phyloP scores from a whole-genome alignment of 495 filamentous ascomycete species.

The Penicillium mononematosum region DNA sequence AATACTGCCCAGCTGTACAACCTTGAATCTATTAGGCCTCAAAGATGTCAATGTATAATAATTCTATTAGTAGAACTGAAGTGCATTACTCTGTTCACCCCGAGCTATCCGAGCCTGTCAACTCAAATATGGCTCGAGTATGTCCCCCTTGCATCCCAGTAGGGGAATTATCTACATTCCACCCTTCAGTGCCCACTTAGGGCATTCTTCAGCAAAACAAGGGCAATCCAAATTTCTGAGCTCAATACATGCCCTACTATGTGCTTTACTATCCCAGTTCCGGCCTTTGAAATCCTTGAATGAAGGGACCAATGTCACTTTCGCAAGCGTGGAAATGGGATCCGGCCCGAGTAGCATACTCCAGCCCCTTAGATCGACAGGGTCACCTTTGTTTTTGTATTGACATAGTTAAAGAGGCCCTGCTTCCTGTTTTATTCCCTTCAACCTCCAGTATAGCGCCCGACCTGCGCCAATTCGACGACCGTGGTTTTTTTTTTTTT shows the following conservation, averaged over 20 bases:
- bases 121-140: slow-evolving; percentile 11
- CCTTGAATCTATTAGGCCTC: too few species aligned
- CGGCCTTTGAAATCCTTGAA: slow-evolving; percentile 9
- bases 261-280: slow-evolving; percentile 3
- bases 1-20: too few species aligned
- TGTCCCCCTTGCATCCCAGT: slow-evolving; percentile 21
- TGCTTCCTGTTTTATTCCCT: background rate
- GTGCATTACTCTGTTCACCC: slow-evolving; percentile 7
- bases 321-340: background rate
- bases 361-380: slow-evolving; percentile 24
- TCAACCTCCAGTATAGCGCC: slow-evolving; percentile 11
- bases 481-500: slow-evolving; percentile 10
- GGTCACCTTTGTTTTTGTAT: slow-evolving; percentile 1
- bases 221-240: background rate
- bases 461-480: slow-evolving; percentile 24
- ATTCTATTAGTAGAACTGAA: background rate
- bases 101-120: background rate
- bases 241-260: background rate
- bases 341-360: slow-evolving; percentile 15
- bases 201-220: slow-evolving; percentile 21
- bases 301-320: slow-evolving; percentile 16
- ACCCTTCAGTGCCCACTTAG: background rate
- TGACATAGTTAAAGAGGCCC: slow-evolving; percentile 13
- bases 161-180: slow-evolving; percentile 23
- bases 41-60: too few species aligned